Base-by-base conservation (phyloP, 2,329 filamentous ascomycete genomes). In the Sporothrix curviconia region DNA sequence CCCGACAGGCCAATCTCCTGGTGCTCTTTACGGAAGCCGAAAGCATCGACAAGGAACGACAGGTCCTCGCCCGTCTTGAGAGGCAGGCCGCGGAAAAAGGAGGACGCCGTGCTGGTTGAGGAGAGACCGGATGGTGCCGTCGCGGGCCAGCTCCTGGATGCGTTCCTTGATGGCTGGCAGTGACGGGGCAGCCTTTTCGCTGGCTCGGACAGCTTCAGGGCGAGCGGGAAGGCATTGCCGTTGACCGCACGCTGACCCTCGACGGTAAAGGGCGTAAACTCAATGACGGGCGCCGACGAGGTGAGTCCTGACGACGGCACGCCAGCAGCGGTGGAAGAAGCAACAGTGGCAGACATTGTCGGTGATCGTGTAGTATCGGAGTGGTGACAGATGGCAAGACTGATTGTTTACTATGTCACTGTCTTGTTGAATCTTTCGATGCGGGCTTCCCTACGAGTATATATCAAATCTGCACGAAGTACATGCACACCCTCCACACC, bases 11-110 rank as follows among this genome's bases (percentile, higher is more conserved):
- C 50, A 32, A 59, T 57, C 12, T 51, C 47, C 4, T 51, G 32
- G 47, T 51, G 47, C 17, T 51, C 47, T 2, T 24, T 8, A 14
- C 34, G 30, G 32, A 51, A 67, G 17, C 66, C 65, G 46, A 67
- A 68, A 4, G 63, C 66, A 25, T 66, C 64, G 8, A 65, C 63
- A 17, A 67, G 65, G 17, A 51, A 52, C 28, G 63, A 65, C 40
- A 67, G 66, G 11, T 67, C 64, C 6, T 65, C 40, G 2, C 62
- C 57, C 32, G 59, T 56, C 8, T 59, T 43, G 9, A 67, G 61
- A 1, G 58, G 58, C 4, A 65, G 62, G 22, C 61, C 59, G 28
- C 65, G 63, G 61, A 67, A 66, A n/a, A 34, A 64, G 65, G n/a
- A 67, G 57, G 22, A 62, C 63, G 15, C 63, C 64, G 34, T 67